phyloP scores from a whole-genome alignment of 2,329 filamentous ascomycete genomes.

The Biscogniauxia sp. region DNA sequence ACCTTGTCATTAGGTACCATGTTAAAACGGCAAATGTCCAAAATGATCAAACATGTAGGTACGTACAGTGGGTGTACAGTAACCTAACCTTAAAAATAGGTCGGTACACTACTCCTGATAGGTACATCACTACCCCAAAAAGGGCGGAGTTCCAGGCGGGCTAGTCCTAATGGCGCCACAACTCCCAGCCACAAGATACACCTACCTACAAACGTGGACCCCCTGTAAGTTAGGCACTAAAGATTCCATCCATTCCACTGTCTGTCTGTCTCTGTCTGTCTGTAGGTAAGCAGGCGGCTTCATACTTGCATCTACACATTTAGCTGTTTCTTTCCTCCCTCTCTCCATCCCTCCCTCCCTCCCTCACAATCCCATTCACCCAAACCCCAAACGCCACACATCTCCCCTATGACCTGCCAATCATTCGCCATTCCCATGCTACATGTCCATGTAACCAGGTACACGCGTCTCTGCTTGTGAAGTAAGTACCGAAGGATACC shows the following conservation, averaged over 20 bases:
- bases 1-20: neutral
- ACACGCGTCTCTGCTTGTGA: neutral
- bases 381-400: neutral
- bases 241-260: neutral
- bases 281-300: neutral
- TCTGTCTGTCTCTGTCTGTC: neutral
- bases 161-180: neutral
- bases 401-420: neutral
- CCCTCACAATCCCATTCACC: conserved; percentile 3
- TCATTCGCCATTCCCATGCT: neutral
- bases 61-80: too few species aligned
- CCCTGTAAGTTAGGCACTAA: neutral
- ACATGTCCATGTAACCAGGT: neutral
- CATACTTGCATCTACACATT: neutral
- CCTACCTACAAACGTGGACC: neutral
- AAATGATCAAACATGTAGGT: neutral
- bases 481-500: neutral
- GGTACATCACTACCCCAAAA: too few species aligned
- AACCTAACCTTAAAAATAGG: too few species aligned
- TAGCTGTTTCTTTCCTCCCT: conserved; percentile 2
- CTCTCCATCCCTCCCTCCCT: conserved; percentile 1
- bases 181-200: neutral
- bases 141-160: too few species aligned
- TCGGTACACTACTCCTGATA: too few species aligned
- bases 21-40: neutral